phyloP scores from a whole-genome alignment of 2,329 filamentous ascomycete genomes.

The Aspergillus bombycis region DNA sequence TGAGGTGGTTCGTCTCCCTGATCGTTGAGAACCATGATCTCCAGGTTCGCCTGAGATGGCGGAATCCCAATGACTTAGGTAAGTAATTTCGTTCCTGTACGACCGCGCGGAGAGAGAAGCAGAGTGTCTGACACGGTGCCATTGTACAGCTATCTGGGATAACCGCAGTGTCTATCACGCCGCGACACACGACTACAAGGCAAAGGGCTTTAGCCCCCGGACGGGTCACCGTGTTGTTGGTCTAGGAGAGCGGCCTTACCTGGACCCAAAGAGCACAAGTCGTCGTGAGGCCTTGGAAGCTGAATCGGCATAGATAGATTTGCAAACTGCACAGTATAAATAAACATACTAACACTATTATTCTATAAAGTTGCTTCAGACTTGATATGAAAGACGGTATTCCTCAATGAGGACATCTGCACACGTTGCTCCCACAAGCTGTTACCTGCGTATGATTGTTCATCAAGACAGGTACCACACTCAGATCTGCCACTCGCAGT shows the following conservation, averaged over 20 bases:
- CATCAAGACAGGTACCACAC: slow-evolving; percentile 43
- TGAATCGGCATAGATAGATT: no score
- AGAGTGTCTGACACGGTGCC: not conserved
- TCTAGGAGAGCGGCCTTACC: slow-evolving; percentile 58
- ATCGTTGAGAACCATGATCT: slow-evolving; percentile 48
- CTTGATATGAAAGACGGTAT: slow-evolving; percentile 37
- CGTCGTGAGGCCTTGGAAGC: no score
- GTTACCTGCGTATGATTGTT: slow-evolving; percentile 58
- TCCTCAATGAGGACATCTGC: slow-evolving; percentile 55
- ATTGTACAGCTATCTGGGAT: slow-evolving; percentile 58
- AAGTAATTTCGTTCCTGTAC: slow-evolving; percentile 7
- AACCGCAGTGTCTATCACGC: slow-evolving; percentile 61
- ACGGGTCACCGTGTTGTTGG: slow-evolving; percentile 56
- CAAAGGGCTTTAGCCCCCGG: slow-evolving; percentile 52
- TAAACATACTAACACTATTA: no score
- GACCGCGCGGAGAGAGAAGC: not conserved
- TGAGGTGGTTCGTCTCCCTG: slow-evolving; percentile 40
- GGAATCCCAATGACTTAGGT: slow-evolving; percentile 48
- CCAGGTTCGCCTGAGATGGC: slow-evolving; percentile 44
- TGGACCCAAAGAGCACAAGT: slow-evolving; percentile 48
- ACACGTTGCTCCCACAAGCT: slow-evolving; percentile 57
- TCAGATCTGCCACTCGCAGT: slow-evolving; percentile 49
- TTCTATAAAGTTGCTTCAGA: no score
- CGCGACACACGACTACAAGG: slow-evolving; percentile 57
- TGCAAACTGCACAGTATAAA: no score